Conservation (phyloP, 306 rosid species). For the Cucurbita argyrosperma region DNA sequence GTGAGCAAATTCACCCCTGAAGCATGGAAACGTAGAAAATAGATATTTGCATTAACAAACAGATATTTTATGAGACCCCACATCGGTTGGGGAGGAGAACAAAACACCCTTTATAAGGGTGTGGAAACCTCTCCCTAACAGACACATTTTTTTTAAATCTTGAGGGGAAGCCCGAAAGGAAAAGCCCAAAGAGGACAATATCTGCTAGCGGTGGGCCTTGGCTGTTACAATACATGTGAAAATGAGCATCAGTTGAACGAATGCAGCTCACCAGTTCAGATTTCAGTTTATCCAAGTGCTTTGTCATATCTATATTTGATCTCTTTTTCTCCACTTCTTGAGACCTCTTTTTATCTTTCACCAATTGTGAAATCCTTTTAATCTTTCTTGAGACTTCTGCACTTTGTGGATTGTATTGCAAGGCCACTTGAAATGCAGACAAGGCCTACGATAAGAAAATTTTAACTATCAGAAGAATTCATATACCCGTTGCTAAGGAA, state of each 20-base stretch:
- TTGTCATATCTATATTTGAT: conserved; percentile 73
- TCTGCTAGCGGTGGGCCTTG: too few relatives aligned
- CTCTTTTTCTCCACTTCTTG: conserved; percentile 75
- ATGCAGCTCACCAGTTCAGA: conserved; percentile 59
- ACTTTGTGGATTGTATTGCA: conserved; percentile 69
- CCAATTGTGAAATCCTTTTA: conserved; percentile 58
- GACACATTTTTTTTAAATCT: too few relatives aligned
- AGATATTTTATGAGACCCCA: too few relatives aligned
- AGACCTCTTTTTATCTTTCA: conserved; percentile 54
- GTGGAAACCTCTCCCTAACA: too few relatives aligned
- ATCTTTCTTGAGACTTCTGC: conserved; percentile 83
- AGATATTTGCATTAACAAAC: too few relatives aligned
- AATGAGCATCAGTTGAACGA: background rate
- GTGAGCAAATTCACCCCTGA: background rate
- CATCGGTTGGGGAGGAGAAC: too few relatives aligned
- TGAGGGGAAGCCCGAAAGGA: too few relatives aligned
- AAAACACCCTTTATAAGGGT: too few relatives aligned
- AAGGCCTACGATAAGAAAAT: conserved; percentile 43
- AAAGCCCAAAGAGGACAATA: too few relatives aligned
- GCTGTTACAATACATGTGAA: background rate
- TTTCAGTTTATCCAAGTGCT: conserved; percentile 59
- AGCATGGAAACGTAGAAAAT: too few relatives aligned
- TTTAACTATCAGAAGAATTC: conserved; percentile 6
- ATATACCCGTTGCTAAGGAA: background rate
- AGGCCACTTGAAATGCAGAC: conserved; percentile 65